Conservation (phyloP, 345 rosid genomes). For the Arabidopsis suecica region DNA sequence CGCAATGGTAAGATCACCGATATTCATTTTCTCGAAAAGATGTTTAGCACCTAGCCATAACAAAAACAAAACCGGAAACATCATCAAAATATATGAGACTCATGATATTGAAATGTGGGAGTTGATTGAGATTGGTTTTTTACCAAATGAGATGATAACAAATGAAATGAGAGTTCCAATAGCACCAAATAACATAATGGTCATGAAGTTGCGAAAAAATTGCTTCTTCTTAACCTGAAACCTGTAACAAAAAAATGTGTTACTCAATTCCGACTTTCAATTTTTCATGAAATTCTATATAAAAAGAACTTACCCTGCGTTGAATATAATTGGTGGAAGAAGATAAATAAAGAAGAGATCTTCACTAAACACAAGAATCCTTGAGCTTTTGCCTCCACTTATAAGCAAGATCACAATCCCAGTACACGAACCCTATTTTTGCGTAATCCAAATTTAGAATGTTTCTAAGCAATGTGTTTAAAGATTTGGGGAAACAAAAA, state of each 20-base stretch:
- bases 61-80: not conserved
- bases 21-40: constrained; percentile 73
- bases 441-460: not conserved
- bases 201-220: constrained; percentile 95
- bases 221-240: constrained; percentile 99
- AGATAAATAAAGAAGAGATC: constrained; percentile 96
- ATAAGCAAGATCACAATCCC: constrained; percentile 82
- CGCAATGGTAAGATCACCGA: constrained; percentile 63
- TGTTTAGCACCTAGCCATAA: constrained; percentile 66
- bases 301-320: constrained; percentile 74
- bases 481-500: not conserved
- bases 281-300: not conserved
- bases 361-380: constrained; percentile 88
- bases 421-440: constrained; percentile 80
- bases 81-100: constrained; percentile 20
- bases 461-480: not conserved
- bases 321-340: constrained; percentile 97
- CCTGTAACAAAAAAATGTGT: constrained; percentile 46
- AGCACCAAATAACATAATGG: constrained; percentile 92
- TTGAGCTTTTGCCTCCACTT: constrained; percentile 82
- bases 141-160: constrained; percentile 80
- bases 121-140: not conserved
- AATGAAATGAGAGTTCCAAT: constrained; percentile 94
- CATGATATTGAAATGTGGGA: not conserved
- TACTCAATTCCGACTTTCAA: constrained; percentile 17